These are phyloP conservation scores for Podospora bellae-mahoneyi DNA, from an alignment of 495 filamentous ascomycete species.

Conservation along the genomic window DNA sequence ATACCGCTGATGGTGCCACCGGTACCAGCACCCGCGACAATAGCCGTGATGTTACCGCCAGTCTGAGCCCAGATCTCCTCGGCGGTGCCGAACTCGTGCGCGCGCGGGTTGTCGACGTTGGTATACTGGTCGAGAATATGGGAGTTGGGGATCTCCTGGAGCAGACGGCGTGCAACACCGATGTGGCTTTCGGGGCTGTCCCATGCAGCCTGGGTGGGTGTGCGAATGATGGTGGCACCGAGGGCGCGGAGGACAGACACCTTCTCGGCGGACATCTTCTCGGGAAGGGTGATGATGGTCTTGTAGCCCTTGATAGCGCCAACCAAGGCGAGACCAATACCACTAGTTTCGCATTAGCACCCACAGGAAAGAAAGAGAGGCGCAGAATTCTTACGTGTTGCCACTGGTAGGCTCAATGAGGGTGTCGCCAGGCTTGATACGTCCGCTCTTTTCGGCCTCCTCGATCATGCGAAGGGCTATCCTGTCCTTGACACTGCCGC, in stretches of 20 bases:
- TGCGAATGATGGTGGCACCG: slow-evolving; percentile 95
- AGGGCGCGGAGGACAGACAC: slow-evolving; percentile 89
- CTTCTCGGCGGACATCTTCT: slow-evolving; percentile 99
- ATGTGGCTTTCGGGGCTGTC: slow-evolving; percentile 97
- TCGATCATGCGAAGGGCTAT: slow-evolving; percentile 98
- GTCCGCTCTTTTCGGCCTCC: slow-evolving; percentile 81
- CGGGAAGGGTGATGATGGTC: slow-evolving; percentile 95
- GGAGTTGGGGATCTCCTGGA: slow-evolving; percentile 94
- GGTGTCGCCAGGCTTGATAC: slow-evolving; percentile 95
- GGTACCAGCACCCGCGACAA: slow-evolving; percentile 92
- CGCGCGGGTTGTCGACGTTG: slow-evolving; percentile 86
- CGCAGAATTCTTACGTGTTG: slow-evolving; percentile 65
- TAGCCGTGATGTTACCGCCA: slow-evolving; percentile 73
- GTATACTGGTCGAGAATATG: slow-evolving; percentile 97
- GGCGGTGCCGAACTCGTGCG: slow-evolving; percentile 92
- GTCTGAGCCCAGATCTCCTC: slow-evolving; percentile 96
- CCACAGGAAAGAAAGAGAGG: slow-evolving; percentile 8
- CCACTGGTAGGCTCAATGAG: slow-evolving; percentile 97
- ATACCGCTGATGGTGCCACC: slow-evolving; percentile 94
- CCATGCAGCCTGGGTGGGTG: slow-evolving; percentile 90
- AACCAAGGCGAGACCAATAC: slow-evolving; percentile 91
- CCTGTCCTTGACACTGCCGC: slow-evolving; percentile 95
- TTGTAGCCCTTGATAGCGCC: slow-evolving; percentile 96
- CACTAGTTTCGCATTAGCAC: slow-evolving; percentile 47
- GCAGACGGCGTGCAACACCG: slow-evolving; percentile 80